Conservation (phyloP, 768 basidiomycete species). For the Xerocomus potaroensis region DNA sequence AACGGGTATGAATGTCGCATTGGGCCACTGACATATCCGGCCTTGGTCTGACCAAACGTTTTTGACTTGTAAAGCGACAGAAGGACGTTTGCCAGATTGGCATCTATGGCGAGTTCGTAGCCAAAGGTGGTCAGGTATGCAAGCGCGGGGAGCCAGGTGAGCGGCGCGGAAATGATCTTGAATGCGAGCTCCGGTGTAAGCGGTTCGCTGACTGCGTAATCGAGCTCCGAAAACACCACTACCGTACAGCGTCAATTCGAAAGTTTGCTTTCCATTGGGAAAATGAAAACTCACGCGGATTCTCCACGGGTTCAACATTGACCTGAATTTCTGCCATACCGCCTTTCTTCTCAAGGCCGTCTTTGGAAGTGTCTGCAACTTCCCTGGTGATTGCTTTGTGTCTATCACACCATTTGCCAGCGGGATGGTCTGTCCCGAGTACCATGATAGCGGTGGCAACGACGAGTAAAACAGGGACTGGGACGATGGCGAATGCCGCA, state of each 20-base stretch:
- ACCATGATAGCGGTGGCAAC: slow-evolving; percentile 39
- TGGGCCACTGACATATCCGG: slow-evolving; percentile 45
- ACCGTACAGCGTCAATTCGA: neutral
- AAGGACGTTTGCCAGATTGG: slow-evolving; percentile 45
- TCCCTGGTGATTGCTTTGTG: slow-evolving; percentile 37
- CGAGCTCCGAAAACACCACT: slow-evolving; percentile 34
- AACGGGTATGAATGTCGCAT: slow-evolving; percentile 15
- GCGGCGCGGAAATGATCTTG: slow-evolving; percentile 35
- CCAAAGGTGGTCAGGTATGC: slow-evolving; percentile 57
- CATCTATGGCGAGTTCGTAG: slow-evolving; percentile 54
- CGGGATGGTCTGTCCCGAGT: slow-evolving; percentile 52
- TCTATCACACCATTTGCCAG: slow-evolving; percentile 49
- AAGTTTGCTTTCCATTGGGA: too few relatives aligned
- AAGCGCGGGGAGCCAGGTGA: slow-evolving; percentile 53
- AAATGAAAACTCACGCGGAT: too few relatives aligned
- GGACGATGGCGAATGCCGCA: slow-evolving; percentile 51
- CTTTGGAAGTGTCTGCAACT: slow-evolving; percentile 16
- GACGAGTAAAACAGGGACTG: slow-evolving; percentile 46
- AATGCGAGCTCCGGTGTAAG: slow-evolving; percentile 34
- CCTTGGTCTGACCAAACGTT: slow-evolving; percentile 43
- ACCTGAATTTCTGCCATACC: slow-evolving; percentile 12
- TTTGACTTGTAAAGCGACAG: slow-evolving; percentile 35
- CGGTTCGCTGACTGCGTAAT: slow-evolving; percentile 43
- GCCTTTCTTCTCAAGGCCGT: slow-evolving; percentile 27
- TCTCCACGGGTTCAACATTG: neutral